A percentile compares a stretch with the other conserved stretches of the same genome.
phyloP scores from a whole-genome alignment of 1,139 yeast genomes.

The Fermentozyma sake region DNA sequence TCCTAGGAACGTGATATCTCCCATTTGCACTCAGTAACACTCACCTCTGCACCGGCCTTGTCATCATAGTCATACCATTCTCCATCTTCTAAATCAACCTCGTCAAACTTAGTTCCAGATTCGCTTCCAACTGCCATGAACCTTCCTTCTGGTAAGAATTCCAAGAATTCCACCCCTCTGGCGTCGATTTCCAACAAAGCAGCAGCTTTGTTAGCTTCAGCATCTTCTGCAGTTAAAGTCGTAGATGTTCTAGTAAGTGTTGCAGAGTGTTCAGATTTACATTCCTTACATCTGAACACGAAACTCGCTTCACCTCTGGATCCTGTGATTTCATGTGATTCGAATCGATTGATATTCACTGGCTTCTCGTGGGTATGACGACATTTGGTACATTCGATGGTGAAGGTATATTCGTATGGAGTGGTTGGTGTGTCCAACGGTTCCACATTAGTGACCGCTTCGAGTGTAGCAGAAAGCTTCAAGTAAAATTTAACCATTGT shows the following conservation, averaged over 20 bases:
- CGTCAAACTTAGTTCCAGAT: slow-evolving; percentile 49
- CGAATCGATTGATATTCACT: slow-evolving; percentile 66
- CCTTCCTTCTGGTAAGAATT: slow-evolving; percentile 65
- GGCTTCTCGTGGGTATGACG: slow-evolving; percentile 73
- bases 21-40: slow-evolving; percentile 72
- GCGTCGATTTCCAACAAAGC: slow-evolving; percentile 69
- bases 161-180: slow-evolving; percentile 74
- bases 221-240: slow-evolving; percentile 22
- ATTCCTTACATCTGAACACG: slow-evolving; percentile 69
- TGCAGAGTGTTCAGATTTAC: slow-evolving; percentile 46
- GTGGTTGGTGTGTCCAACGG: slow-evolving; percentile 57
- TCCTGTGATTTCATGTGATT: slow-evolving; percentile 57
- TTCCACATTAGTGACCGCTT: slow-evolving; percentile 57
- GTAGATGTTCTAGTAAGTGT: slow-evolving; percentile 31
- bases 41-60: slow-evolving; percentile 72
- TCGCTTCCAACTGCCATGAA: slow-evolving; percentile 60
- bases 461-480: slow-evolving; percentile 55
- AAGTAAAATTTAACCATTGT: slow-evolving; percentile 44
- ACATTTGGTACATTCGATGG: slow-evolving; percentile 73
- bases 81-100: slow-evolving; percentile 69
- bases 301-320: slow-evolving; percentile 84
- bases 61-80: slow-evolving; percentile 98
- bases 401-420: slow-evolving; percentile 75
- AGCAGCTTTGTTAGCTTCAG: slow-evolving; percentile 23
- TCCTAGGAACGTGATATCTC: slow-evolving; percentile 18